phyloP scores from a whole-genome alignment of 768 basidiomycete species.

The Suillus plorans region DNA sequence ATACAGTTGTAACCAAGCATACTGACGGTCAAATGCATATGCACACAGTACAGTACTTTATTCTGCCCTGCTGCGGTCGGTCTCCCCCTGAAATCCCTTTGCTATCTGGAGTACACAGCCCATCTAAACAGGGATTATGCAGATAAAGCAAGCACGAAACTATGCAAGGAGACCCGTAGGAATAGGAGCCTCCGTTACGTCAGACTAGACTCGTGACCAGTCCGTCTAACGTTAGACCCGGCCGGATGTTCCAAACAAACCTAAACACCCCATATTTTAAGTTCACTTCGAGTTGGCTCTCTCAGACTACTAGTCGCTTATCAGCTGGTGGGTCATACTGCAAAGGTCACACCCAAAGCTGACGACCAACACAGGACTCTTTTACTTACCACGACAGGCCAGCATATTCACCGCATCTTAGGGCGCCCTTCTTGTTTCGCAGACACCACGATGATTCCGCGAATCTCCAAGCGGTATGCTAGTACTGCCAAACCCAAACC shows the following conservation, averaged over 20 bases:
- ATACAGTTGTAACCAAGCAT: too few relatives aligned
- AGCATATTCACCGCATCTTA: not conserved
- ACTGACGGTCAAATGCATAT: too few relatives aligned
- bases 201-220: too few relatives aligned
- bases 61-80: too few relatives aligned
- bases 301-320: not conserved
- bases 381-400: not conserved
- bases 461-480: conserved; percentile 7
- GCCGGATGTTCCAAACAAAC: conserved; percentile 1
- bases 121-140: too few relatives aligned
- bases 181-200: not conserved
- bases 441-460: conserved; percentile 6
- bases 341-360: not conserved
- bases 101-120: too few relatives aligned
- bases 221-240: not conserved
- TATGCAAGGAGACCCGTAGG: too few relatives aligned
- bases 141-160: too few relatives aligned
- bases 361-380: not conserved
- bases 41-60: too few relatives aligned
- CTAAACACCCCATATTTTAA: not conserved
- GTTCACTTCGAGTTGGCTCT: not conserved
- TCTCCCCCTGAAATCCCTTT: too few relatives aligned
- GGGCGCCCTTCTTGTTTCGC: not conserved
- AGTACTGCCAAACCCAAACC: conserved; percentile 5
- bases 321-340: not conserved